Conservation (phyloP, 2,329 filamentous ascomycete species). For the Diaporthe citri region DNA sequence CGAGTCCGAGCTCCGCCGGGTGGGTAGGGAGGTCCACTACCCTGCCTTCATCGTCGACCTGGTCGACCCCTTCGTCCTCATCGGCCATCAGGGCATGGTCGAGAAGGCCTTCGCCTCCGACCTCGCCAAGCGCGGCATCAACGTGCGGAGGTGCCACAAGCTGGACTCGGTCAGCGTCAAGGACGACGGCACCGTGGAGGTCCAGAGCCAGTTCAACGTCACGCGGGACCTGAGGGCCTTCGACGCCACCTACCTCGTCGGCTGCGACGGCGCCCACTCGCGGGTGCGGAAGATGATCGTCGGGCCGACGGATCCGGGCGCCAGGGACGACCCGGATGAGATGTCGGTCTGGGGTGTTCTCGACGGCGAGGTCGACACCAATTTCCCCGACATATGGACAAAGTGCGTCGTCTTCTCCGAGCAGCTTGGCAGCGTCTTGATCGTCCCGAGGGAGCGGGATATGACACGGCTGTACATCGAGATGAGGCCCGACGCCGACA, state of each 20-base stretch:
- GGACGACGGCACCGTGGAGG: constrained; percentile 56
- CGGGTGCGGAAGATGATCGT: constrained; percentile 74
- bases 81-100: constrained; percentile 70
- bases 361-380: constrained; percentile 77
- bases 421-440: constrained; percentile 76
- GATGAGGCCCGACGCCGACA: constrained; percentile 60
- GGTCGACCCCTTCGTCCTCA: constrained; percentile 50
- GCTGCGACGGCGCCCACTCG: constrained; percentile 73
- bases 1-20: constrained; percentile 65
- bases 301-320: constrained; percentile 60
- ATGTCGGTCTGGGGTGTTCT: constrained; percentile 76
- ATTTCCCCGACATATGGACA: constrained; percentile 82
- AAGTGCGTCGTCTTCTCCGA: constrained; percentile 79
- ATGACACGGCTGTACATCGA: constrained; percentile 76
- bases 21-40: constrained; percentile 56
- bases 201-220: constrained; percentile 56
- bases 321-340: constrained; percentile 67
- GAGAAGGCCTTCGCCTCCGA: constrained; percentile 69
- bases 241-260: constrained; percentile 35
- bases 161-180: constrained; percentile 51
- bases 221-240: constrained; percentile 48
- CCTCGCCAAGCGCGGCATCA: constrained; percentile 61
- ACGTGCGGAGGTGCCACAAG: constrained; percentile 55
- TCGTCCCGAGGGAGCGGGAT: constrained; percentile 79
- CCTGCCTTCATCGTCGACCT: constrained; percentile 49